Conservation (phyloP, 73 alveolate species). For the Paramecium octaurelia region DNA sequence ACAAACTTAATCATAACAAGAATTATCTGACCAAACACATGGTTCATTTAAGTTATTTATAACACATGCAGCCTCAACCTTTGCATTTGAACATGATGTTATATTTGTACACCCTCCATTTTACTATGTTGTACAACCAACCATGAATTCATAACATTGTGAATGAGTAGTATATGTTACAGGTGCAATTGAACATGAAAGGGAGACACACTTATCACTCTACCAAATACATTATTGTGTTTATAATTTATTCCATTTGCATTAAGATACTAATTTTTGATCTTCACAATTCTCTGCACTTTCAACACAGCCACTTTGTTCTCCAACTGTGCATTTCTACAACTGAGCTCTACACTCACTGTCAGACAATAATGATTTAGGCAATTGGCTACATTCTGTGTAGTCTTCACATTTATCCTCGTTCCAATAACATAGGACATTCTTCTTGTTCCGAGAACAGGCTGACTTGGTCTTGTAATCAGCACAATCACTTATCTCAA, state of each 20-base stretch:
- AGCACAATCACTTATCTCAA: not conserved
- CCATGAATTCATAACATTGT: not conserved
- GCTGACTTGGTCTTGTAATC: not conserved
- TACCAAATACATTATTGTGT: not conserved
- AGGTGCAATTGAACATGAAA: not conserved
- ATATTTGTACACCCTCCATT: not conserved
- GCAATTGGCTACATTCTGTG: not conserved
- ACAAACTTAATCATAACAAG: not conserved
- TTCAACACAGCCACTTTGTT: not conserved
- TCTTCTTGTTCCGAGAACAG: not conserved
- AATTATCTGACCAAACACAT: not conserved
- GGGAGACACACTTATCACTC: not conserved
- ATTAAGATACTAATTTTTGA: not conserved
- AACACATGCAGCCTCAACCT: not conserved
- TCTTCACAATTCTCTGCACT: not conserved
- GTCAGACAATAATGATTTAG: not conserved
- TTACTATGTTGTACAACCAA: not conserved
- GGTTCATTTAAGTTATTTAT: not conserved
- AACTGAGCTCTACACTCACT: not conserved
- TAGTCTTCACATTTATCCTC: not conserved
- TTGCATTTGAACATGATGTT: not conserved
- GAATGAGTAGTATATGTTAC: not conserved
- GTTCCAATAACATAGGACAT: not conserved
- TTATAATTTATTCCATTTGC: not conserved
- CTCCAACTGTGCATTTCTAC: not conserved